Percentiles rank a stretch among this genome's conserved stretches.
These are phyloP conservation scores for Cicer yamashitae DNA, from an alignment of 306 rosid genomes.

Conservation along the genomic window DNA sequence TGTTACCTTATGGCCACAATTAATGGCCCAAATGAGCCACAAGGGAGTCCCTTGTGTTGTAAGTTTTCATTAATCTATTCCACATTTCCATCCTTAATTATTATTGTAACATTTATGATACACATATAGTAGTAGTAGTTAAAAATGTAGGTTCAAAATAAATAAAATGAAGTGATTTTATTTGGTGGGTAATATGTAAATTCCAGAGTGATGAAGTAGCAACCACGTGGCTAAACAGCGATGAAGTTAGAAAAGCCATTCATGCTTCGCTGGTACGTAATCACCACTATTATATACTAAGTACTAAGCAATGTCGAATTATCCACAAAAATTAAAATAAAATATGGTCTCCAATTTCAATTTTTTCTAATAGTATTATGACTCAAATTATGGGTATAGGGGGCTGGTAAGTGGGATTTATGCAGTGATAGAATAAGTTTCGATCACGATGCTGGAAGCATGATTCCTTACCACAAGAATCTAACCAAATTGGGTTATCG, in stretches of 20 bases:
- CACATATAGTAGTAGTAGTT: too few species aligned
- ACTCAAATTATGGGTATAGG: constrained; percentile 40
- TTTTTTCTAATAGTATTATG: too few species aligned
- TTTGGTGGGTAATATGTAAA: too few species aligned
- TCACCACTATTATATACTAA: too few species aligned
- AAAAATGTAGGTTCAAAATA: too few species aligned
- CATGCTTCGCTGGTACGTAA: constrained; percentile 59
- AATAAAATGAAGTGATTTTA: too few species aligned
- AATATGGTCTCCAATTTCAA: too few species aligned
- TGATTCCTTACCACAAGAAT: constrained; percentile 75
- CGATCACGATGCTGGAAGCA: constrained; percentile 61
- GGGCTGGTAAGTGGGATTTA: constrained; percentile 66
- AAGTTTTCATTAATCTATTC: constrained; percentile 17
- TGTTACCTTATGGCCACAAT: constrained; percentile 74
- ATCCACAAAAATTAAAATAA: too few species aligned
- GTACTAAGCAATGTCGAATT: too few species aligned
- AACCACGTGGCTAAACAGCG: constrained; percentile 62
- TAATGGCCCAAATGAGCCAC: background rate
- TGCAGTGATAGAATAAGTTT: constrained; percentile 56
- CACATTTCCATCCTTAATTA: too few species aligned
- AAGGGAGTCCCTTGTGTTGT: constrained; percentile 12
- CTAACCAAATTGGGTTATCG: constrained; percentile 62
- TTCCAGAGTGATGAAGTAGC: constrained; percentile 67
- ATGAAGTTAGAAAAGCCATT: constrained; percentile 65
- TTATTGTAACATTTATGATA: too few species aligned